phyloP scores from a whole-genome alignment of 139 green algal genomes.

The Picocystis salinarum region DNA sequence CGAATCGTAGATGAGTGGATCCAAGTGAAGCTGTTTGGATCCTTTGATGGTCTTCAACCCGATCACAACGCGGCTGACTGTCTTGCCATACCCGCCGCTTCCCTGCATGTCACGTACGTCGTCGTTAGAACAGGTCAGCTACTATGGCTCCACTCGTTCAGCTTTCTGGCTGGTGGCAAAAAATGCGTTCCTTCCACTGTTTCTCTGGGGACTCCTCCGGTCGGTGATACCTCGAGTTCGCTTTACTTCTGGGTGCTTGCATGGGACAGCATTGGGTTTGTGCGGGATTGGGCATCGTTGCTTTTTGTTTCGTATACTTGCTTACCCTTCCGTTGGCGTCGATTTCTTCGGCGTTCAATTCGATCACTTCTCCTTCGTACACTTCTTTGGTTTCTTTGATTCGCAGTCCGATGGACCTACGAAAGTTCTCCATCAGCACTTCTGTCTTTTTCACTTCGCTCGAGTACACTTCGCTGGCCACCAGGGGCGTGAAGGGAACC shows the following conservation, averaged over 20 bases:
- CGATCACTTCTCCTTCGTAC: constrained; percentile 69
- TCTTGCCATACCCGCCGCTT: constrained; percentile 62
- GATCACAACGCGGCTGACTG: constrained; percentile 82
- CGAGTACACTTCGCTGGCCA: constrained; percentile 94
- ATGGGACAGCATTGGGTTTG: too few relatives aligned
- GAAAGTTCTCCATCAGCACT: constrained; percentile 98
- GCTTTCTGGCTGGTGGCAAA: too few relatives aligned
- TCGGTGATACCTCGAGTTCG: too few relatives aligned
- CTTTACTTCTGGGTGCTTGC: too few relatives aligned
- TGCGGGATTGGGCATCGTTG: too few relatives aligned
- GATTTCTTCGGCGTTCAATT: too few relatives aligned
- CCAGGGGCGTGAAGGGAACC: constrained; percentile 98
- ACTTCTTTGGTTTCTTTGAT: constrained; percentile 99
- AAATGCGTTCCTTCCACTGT: too few relatives aligned
- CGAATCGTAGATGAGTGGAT: constrained; percentile 91
- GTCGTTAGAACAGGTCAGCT: too few relatives aligned
- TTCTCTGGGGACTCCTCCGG: too few relatives aligned
- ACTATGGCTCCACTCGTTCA: too few relatives aligned
- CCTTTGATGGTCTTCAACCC: constrained; percentile 88
- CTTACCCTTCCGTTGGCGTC: too few relatives aligned
- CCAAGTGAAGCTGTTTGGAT: constrained; percentile 90
- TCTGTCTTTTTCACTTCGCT: constrained; percentile 98
- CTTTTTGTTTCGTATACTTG: too few relatives aligned
- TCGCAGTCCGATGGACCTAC: constrained; percentile 83
- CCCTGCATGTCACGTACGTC: constrained; percentile 7